Evolutionary conservation across 352 stramenopile species (phyloP), one percentile per base, ranked within the genome.

Genomic region (Elongisporangium undulatum): DNA sequence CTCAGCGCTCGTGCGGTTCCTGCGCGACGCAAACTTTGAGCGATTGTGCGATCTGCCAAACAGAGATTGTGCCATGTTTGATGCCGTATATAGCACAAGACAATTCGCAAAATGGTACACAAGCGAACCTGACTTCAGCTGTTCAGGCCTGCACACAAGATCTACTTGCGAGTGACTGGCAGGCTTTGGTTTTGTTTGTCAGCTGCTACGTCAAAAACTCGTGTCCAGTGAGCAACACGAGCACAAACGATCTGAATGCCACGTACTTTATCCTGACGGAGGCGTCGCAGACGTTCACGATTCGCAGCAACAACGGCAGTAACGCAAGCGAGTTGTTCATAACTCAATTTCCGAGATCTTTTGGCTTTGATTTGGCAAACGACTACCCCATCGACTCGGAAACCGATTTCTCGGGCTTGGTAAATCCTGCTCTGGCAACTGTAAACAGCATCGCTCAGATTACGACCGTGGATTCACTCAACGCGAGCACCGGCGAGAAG

Each of bases 151-250:
- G 60, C 49, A 39, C 45, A 8, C 38, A 49, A 15, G 34, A 49
- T 2, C 49, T 49, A n/a, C 20, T 49, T 20, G 49, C 39, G 3
- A 17, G n/a, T 2, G 16, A 57, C 3, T 61, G 34, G 53, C 45
- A 29, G 9, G 21, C 34, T 17, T 16, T 62, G 12, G 48, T 19
- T 21, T 17, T 3, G 7, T 66, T 66, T n/a, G 61, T 66, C 55
- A 4, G 20, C 6, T 66, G 60, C 29, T 39, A 62, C 17, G 56
- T 49, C 54, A 24, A 48, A 2, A 53, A 61, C 19, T 29, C 26
- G 48, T 66, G 60, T 45, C 60, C 26, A 38, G 13, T 63, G 2
- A 41, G 49, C 41, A 15, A 10, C 8, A 13, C 29, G 2, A 13
- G 1, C 6, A 7, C 41, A 26, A 26, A 10, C 15, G 20, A 16